Conservation (phyloP, 2,329 filamentous ascomycete species). For the Pseudocercospora crystallina region DNA sequence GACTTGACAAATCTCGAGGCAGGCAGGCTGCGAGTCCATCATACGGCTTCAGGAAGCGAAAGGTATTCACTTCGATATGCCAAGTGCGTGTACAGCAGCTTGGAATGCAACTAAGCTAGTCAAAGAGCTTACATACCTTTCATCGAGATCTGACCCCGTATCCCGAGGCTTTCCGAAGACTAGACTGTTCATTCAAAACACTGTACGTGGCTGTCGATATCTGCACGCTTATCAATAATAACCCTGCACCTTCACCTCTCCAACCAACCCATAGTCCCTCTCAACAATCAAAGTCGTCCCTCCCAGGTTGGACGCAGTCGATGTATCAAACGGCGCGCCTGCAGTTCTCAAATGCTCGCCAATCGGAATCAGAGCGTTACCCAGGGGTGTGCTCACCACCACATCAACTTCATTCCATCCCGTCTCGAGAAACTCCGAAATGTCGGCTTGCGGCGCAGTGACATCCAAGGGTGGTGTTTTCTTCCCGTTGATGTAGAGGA, state of each 20-base stretch:
- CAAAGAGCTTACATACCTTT: too few relatives aligned
- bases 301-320: neutral
- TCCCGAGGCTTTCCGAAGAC: too few relatives aligned
- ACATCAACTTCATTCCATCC: constrained; percentile 9
- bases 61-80: too few relatives aligned
- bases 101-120: too few relatives aligned
- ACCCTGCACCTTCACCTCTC: neutral
- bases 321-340: neutral
- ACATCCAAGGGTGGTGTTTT: constrained; percentile 7
- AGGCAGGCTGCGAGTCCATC: too few relatives aligned
- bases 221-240: neutral
- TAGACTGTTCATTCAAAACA: too few relatives aligned
- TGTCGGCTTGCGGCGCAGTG: constrained; percentile 7
- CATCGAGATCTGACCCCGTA: too few relatives aligned
- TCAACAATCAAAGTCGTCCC: neutral
- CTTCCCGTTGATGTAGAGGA: constrained; percentile 10
- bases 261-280: constrained; percentile 7
- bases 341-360: constrained; percentile 1
- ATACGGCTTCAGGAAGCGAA: too few relatives aligned
- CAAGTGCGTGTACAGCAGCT: too few relatives aligned
- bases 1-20: too few relatives aligned
- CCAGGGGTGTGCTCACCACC: constrained; percentile 10
- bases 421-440: constrained; percentile 1
- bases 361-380: constrained; percentile 10
- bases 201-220: too few relatives aligned